Evolutionary conservation across 2,329 filamentous ascomycete species (phyloP).

Genomic region (Fonsecaea monophora): DNA sequence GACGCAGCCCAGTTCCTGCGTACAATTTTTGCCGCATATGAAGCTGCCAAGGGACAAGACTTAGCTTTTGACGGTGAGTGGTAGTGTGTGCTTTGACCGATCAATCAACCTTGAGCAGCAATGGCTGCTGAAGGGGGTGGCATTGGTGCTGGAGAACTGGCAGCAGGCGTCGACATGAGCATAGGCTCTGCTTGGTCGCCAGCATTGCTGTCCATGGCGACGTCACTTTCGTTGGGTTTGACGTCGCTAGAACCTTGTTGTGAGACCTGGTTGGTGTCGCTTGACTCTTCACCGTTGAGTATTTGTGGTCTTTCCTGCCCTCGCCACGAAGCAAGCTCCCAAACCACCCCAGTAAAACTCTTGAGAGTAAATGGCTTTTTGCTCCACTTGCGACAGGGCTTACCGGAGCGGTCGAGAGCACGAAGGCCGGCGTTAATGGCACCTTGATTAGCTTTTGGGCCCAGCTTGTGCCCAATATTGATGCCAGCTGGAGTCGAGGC

Average conservation of each 20-base stretch:
- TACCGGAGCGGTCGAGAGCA: slow-evolving; percentile 88
- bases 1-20: neutral
- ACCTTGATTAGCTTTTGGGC: slow-evolving; percentile 94
- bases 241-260: slow-evolving; percentile 63
- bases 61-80: neutral
- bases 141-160: slow-evolving; percentile 60
- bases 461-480: slow-evolving; percentile 73
- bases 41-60: slow-evolving; percentile 8
- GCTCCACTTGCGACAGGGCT: slow-evolving; percentile 90
- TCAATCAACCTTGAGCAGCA: slow-evolving; percentile 44
- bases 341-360: slow-evolving; percentile 87
- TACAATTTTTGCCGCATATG: neutral
- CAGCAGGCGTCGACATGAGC: slow-evolving; percentile 52
- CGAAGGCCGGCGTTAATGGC: slow-evolving; percentile 96
- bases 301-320: slow-evolving; percentile 56
- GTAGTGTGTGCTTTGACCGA: neutral
- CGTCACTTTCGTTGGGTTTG: slow-evolving; percentile 65
- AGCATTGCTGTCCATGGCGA: slow-evolving; percentile 63
- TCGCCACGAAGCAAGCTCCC: slow-evolving; percentile 83
- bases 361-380: slow-evolving; percentile 83
- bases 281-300: slow-evolving; percentile 61
- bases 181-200: slow-evolving; percentile 55
- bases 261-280: slow-evolving; percentile 63
- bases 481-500: slow-evolving; percentile 60
- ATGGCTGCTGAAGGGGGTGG: slow-evolving; percentile 46